Percentiles rank a stretch among this genome's conserved stretches.
phyloP scores from a whole-genome alignment of 495 filamentous ascomycete species.

The Podospora pseudoanserina region DNA sequence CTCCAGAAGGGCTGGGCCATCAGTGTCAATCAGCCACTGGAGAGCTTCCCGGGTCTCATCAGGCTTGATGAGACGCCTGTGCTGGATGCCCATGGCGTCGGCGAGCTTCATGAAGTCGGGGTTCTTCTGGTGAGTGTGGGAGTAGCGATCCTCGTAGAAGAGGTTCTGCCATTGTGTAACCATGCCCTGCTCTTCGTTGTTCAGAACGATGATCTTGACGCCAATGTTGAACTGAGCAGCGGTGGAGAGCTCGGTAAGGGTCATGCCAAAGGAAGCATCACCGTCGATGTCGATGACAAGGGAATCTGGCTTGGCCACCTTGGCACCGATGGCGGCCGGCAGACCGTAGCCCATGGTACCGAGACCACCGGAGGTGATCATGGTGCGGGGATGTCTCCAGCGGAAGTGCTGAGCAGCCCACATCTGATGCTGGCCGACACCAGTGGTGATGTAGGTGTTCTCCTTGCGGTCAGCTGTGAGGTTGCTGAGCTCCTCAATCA shows the following conservation, averaged over 20 bases:
- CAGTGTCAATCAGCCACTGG: conserved; percentile 81
- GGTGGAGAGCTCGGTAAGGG: conserved; percentile 85
- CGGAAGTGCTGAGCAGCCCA: conserved; percentile 93
- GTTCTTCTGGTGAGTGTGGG: conserved; percentile 88
- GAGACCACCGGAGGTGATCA: conserved; percentile 87
- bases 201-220: conserved; percentile 85
- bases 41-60: conserved; percentile 72
- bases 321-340: conserved; percentile 88
- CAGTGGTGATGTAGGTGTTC: conserved; percentile 79
- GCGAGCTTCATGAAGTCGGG: conserved; percentile 83
- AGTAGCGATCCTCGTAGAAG: conserved; percentile 89
- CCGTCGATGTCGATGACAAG: conserved; percentile 94
- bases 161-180: conserved; percentile 94
- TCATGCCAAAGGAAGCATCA: conserved; percentile 97
- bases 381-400: conserved; percentile 79
- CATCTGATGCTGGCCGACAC: conserved; percentile 97
- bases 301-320: conserved; percentile 79
- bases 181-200: conserved; percentile 98
- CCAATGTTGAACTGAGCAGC: conserved; percentile 89
- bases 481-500: conserved; percentile 78
- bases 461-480: conserved; percentile 71
- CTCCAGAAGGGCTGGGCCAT: conserved; percentile 71
- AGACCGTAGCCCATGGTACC: conserved; percentile 96
- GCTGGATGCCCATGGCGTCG: conserved; percentile 77
- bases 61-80: conserved; percentile 59